Percentiles rank a stretch among this genome's conserved stretches.
Conservation (phyloP, 2,329 filamentous ascomycete genomes). For the Ophiostoma pallidulum region DNA sequence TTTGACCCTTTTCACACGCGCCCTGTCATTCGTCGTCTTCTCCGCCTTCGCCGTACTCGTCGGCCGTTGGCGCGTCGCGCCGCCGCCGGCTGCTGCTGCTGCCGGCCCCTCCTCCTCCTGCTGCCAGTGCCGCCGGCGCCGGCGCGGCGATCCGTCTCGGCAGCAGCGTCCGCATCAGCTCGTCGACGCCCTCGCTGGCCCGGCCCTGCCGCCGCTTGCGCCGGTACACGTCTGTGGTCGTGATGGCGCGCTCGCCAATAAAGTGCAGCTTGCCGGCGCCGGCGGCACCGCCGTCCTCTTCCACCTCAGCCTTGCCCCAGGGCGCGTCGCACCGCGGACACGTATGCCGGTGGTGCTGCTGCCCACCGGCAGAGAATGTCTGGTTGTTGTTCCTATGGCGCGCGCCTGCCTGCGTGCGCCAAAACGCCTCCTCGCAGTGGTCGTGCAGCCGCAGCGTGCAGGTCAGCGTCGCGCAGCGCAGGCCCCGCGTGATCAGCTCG, state of each 20-base stretch:
- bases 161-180: conserved; percentile 23
- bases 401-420: conserved; percentile 43
- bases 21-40: conserved; percentile 16
- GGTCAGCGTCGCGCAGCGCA: conserved; percentile 60
- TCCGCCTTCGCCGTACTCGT: conserved; percentile 18
- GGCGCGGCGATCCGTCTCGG: too few species aligned
- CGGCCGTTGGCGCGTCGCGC: too few species aligned
- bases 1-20: too few species aligned
- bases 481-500: conserved; percentile 77
- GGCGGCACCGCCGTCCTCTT: conserved; percentile 2
- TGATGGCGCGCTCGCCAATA: conserved; percentile 49
- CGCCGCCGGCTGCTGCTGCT: too few species aligned
- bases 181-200: conserved; percentile 27
- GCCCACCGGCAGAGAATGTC: too few species aligned
- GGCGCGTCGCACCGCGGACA: conserved; percentile 53
- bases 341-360: conserved; percentile 44
- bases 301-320: conserved; percentile 40
- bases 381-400: too few species aligned
- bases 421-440: conserved; percentile 64
- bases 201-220: conserved; percentile 30
- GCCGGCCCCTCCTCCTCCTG: conserved; percentile 13
- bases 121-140: not conserved
- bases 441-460: conserved; percentile 69
- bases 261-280: conserved; percentile 27
- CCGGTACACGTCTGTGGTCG: conserved; percentile 41